A percentile compares a stretch with the other conserved stretches of the same genome.
These are phyloP conservation scores for Hanseniaspora clermontiae DNA, from an alignment of 805 yeast species.

Conservation along the genomic window DNA sequence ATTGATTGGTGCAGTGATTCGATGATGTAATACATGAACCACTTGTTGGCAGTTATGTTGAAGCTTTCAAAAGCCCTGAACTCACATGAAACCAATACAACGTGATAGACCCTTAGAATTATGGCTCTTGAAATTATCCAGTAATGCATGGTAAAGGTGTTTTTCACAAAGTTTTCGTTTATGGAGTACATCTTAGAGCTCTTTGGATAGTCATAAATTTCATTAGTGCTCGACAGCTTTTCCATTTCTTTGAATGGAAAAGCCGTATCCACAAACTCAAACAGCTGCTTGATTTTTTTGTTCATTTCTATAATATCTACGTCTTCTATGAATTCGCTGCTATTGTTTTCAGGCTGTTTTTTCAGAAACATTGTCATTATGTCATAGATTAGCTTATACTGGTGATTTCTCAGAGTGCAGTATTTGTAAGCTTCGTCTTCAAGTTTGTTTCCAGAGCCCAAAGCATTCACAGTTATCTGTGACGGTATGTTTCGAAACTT, in stretches of 20 bases:
- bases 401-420: neutral
- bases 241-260: neutral
- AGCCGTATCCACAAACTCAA: neutral
- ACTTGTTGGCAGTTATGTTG: neutral
- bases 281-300: neutral
- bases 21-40: conserved; percentile 5
- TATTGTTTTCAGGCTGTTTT: neutral
- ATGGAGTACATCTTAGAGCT: neutral
- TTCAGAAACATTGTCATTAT: neutral
- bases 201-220: neutral
- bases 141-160: neutral
- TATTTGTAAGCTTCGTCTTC: neutral
- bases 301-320: neutral
- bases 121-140: neutral
- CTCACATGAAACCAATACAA: neutral
- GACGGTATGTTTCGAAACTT: neutral
- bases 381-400: neutral
- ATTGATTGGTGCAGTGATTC: neutral
- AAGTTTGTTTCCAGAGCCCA: neutral
- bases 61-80: neutral
- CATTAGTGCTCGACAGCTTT: neutral
- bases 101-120: neutral
- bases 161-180: neutral
- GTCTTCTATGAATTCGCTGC: neutral
- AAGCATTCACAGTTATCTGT: neutral